phyloP scores from a whole-genome alignment of 139 green algal genomes.

The Zygnema circumcarinatum region DNA sequence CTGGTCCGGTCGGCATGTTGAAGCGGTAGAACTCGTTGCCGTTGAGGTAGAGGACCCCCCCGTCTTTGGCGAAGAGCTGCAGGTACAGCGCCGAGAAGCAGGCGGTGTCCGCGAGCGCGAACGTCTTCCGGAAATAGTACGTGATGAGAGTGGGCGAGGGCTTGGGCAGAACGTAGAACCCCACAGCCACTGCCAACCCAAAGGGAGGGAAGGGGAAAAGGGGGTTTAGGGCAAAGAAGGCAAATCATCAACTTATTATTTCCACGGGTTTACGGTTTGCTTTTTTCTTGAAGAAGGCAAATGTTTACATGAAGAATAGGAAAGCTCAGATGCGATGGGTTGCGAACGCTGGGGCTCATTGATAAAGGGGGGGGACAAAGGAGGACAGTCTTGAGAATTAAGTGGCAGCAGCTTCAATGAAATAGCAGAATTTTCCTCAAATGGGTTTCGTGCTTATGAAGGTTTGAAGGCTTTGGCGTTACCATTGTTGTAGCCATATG shows the following conservation, averaged over 20 bases:
- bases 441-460: neutral
- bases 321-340: too few relatives aligned
- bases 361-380: neutral
- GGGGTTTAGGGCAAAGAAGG: neutral
- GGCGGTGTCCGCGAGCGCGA: neutral
- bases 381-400: neutral
- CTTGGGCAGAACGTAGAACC: neutral
- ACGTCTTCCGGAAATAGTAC: conserved; percentile 16
- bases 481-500: neutral
- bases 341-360: too few relatives aligned
- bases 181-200: neutral
- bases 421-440: neutral
- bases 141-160: neutral
- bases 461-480: neutral
- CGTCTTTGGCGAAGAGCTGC: neutral
- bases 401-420: neutral
- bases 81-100: neutral
- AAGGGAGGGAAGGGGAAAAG: neutral
- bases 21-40: neutral
- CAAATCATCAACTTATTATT: neutral
- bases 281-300: too few relatives aligned
- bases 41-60: conserved; percentile 7
- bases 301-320: too few relatives aligned
- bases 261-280: too few relatives aligned
- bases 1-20: conserved; percentile 8